Base-by-base conservation (phyloP, 257 asterid genomes). In the Catharanthus roseus region DNA sequence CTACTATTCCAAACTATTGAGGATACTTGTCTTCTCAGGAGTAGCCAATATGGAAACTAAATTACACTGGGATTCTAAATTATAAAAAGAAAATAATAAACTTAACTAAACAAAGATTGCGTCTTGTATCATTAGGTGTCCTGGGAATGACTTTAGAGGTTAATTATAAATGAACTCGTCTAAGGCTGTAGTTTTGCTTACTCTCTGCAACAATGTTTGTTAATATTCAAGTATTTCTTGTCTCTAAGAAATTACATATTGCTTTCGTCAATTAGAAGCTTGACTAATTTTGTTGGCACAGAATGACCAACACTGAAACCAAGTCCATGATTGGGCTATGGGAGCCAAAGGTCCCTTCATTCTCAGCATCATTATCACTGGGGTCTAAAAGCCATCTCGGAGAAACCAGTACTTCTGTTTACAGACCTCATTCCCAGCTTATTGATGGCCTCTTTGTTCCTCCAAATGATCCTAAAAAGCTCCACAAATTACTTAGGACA, bases 381-480 rank as follows among this genome's bases (percentile, higher is more conserved):
- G 53, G 53, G 28, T 49, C 31, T 55, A 69, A 12, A 64, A 51
- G 38, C 13, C 65, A 54, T 47, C 19, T 24, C 19, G 12, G 33
- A 16, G 71, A 72, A 7, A 79, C 70, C 54, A 67, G 74, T 34
- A 67, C 71, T 65, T 70, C 80, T 53, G 82, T 85, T 7, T 85
- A 86, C 71, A 82, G 63, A 56, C 79, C 87, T 39, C 73, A 72
- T 68, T 79, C 89, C 5, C 81, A 91, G 74, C 96, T 93, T 39
- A 60, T 89, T 16, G 96, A 93, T 21, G 99, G 97, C 47, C 90
- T 93, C 63, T 93, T 75, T 69, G 83, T 91, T 71, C 96, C 96
- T n/a, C 96, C 97, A 6, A 88, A 77, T 44, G 87, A 89, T 73
- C 96, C 99, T 57, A 91, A 72, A 71, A 86, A 81, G 84, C 76